Evolutionary conservation across 331 rosid species (phyloP), one percentile per base, ranked within the genome.

Genomic region (Stylosanthes scabra): DNA sequence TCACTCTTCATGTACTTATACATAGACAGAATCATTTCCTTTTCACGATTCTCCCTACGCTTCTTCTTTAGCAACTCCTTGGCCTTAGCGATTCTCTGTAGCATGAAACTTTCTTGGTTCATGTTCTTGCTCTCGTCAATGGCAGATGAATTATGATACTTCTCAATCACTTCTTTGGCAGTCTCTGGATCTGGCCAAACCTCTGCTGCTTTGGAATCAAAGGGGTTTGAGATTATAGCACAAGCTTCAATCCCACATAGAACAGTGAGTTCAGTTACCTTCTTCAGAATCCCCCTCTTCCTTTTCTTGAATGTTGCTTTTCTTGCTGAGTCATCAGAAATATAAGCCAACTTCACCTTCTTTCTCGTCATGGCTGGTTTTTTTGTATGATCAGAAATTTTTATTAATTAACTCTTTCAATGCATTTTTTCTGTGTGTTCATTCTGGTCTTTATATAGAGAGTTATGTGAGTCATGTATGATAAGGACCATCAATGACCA

Each of bases 171-270:
- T 0, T 70, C 34, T 0, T 74, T 80, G 0, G 74, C 87, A 16
- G 64, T 83, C 0, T 54, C 11, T 4, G 59, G 70, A 2, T 75
- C 10, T 68, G 92, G 96, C 86, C 87, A 89, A 0, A 84, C 46
- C 15, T 86, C 91, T 0, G 87, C 1, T 75, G 71, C 1, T 31
- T 31, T 5, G 5, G 86, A 16, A 2, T 80, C 82, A 58, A 70
- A 83, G 4, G 89, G 86, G 45, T 72, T 84, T 5, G 69, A 78
- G 13, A 91, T 77, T 1, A 93, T 56, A 14, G 89, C 89, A 16
- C 96, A 93, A 0, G 90, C 88, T 0, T 84, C 78, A 61, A 93
- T 69, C 1, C 80, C 97, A 14, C 96, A 89, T 0, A 87, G 87
- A 6, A 86, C 84, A 11, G 79, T 83, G 5, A 93, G 84, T 46